Base-by-base conservation (phyloP, 192 early-diverging fungal species). In the Hyaloraphidium curvatum region DNA sequence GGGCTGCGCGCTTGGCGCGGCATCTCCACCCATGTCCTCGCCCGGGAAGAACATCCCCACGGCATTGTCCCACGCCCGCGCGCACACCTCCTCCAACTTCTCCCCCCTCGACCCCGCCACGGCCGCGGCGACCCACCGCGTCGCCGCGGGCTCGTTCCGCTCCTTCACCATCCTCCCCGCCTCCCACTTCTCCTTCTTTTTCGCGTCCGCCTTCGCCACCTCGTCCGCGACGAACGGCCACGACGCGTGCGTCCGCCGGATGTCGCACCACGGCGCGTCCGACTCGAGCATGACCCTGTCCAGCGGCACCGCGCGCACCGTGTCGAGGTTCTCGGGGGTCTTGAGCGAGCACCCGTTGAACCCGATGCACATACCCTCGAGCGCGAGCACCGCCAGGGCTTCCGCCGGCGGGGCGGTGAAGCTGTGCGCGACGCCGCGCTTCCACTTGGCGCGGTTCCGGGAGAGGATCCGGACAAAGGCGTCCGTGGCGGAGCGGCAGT, bases 331-430 rank as follows among this genome's bases (percentile, higher is more conserved):
- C 30, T 87, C 87, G 33, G 78, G 67, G 1, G 87, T 89, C 62
- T 92, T 92, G 21, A 92, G 59, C 11, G 86, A 90, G 63, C 93
- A 97, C 0, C 93, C 93, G 58, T 92, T 97, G 60, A 97, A 73
- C n/a, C 93, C 91, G 62, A 97, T 84, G 62, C 79, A 84, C 19
- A 93, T 65, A 1, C 72, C 87, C 31, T 90, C 62, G 30, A 51
- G 64, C 3, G 76, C 69, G 28, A 86, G 55, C 25, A 73, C 61
- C 30, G 70, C 51, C 41, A 76, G 61, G 61, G 78, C 67, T 53
- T 87, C 84, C 5, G 75, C 79, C 1, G 74, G 28, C 0, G 73
- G 62, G 14, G 86, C 90, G 7, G 87, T 90, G 59, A 87, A 92
- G 3, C 85, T 92, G 55, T 97, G 93, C 31, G 92, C 80, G 0